A percentile compares a stretch with the other conserved stretches of the same genome.
Evolutionary conservation across 495 filamentous ascomycete species (phyloP).

Genomic region (Penicillium longicatenatum): DNA sequence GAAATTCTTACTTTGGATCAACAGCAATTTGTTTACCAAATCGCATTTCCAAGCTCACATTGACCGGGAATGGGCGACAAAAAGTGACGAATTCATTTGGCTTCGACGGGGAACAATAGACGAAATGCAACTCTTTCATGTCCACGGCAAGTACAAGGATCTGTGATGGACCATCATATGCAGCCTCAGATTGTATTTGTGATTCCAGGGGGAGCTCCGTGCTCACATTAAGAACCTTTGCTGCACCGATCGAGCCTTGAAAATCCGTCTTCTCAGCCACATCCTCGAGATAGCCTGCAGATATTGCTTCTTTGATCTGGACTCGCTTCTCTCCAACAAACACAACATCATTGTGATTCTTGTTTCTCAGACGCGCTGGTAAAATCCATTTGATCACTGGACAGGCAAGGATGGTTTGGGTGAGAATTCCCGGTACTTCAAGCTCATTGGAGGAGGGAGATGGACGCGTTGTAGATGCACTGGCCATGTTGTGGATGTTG

Average conservation of each 20-base stretch:
- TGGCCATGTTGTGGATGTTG: neutral
- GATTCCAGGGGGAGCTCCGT: constrained; percentile 34
- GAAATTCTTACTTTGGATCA: constrained; percentile 63
- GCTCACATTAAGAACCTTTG: constrained; percentile 45
- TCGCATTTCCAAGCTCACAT: constrained; percentile 54
- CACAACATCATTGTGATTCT: constrained; percentile 79
- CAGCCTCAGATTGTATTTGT: constrained; percentile 26
- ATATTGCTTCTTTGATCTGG: constrained; percentile 66
- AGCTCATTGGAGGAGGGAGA: no score
- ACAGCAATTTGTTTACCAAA: constrained; percentile 80
- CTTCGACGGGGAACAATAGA: constrained; percentile 56
- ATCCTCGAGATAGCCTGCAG: constrained; percentile 64
- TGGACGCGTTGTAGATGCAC: neutral
- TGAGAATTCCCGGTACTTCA: constrained; percentile 61
- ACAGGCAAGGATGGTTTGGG: constrained; percentile 74
- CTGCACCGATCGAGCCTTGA: constrained; percentile 56
- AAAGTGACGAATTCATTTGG: constrained; percentile 60
- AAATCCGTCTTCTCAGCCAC: constrained; percentile 75
- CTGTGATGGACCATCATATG: constrained; percentile 63
- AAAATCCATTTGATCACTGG: constrained; percentile 77
- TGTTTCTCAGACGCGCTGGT: constrained; percentile 72
- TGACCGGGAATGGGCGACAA: constrained; percentile 56
- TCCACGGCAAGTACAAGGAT: constrained; percentile 72
- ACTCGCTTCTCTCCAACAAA: constrained; percentile 72
- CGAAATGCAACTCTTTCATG: constrained; percentile 67